These are phyloP conservation scores for Bipolaris bicolor DNA, from an alignment of 2,329 filamentous ascomycete species.

Conservation along the genomic window DNA sequence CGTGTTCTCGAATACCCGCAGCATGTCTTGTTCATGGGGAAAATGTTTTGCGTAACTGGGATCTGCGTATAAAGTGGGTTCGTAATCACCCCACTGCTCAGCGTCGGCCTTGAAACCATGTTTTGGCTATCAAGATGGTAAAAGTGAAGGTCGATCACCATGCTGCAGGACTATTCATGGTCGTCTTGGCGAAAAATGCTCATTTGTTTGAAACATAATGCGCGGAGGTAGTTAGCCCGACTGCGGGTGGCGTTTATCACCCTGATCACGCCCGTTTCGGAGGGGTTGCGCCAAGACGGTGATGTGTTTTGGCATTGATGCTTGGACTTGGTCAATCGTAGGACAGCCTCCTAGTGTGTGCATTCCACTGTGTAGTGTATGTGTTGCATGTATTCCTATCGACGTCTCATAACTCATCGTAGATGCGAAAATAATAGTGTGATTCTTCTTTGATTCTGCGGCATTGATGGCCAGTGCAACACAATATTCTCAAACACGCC, in stretches of 20 bases:
- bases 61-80: conserved; percentile 13
- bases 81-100: conserved; percentile 8
- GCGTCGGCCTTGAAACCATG: conserved; percentile 16
- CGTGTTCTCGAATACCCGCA: not conserved
- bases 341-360: not conserved
- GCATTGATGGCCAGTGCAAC: not conserved
- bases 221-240: conserved; percentile 13
- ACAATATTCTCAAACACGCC: not conserved
- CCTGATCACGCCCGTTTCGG: conserved; percentile 6
- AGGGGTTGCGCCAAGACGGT: conserved; percentile 7
- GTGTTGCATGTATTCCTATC: not conserved
- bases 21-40: not conserved
- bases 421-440: not conserved
- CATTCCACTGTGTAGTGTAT: not conserved
- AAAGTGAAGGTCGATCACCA: conserved; percentile 16
- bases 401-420: not conserved
- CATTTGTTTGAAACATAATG: conserved; percentile 28
- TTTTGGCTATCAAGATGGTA: conserved; percentile 5
- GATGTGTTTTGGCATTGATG: conserved; percentile 14
- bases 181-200: conserved; percentile 9
- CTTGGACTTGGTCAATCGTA: conserved; percentile 4
- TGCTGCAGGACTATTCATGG: conserved; percentile 11
- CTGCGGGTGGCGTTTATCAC: conserved; percentile 16
- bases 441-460: not conserved
- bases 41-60: not conserved